phyloP scores from a whole-genome alignment of 768 basidiomycete species.

The Serendipita indica region DNA sequence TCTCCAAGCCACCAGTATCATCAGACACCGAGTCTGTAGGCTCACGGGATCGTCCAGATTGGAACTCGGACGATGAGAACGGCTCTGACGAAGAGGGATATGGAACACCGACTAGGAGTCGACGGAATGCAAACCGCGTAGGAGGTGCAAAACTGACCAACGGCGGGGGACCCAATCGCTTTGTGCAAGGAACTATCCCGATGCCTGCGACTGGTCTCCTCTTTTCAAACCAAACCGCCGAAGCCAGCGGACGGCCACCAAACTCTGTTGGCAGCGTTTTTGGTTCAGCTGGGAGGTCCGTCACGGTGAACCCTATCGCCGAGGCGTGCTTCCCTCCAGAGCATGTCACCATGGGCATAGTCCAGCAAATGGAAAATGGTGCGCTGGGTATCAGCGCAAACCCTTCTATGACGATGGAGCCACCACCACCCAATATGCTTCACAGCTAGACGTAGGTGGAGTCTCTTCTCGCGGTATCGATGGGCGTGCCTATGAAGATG shows the following conservation, averaged over 20 bases:
- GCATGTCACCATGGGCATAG: neutral
- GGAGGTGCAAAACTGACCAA: neutral
- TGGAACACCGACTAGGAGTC: neutral
- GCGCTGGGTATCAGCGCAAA: neutral
- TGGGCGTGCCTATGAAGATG: no score
- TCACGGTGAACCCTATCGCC: neutral
- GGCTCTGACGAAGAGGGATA: neutral
- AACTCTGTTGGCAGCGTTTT: slow-evolving; percentile 1
- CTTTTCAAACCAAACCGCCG: neutral
- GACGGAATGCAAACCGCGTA: neutral
- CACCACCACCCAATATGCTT: no score
- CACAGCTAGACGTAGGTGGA: no score
- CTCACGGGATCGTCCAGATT: neutral
- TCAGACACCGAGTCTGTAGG: neutral
- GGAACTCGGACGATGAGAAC: neutral
- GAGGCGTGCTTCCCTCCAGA: neutral
- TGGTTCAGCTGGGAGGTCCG: neutral
- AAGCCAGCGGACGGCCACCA: neutral
- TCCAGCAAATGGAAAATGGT: neutral
- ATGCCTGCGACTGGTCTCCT: neutral
- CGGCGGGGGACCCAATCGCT: neutral
- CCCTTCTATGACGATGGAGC: neutral
- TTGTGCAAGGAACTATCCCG: neutral
- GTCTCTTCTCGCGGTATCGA: neutral
- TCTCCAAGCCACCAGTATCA: neutral